Evolutionary conservation across 805 yeast species (phyloP).

Genomic region (Cyberlindnera galapagoensis): DNA sequence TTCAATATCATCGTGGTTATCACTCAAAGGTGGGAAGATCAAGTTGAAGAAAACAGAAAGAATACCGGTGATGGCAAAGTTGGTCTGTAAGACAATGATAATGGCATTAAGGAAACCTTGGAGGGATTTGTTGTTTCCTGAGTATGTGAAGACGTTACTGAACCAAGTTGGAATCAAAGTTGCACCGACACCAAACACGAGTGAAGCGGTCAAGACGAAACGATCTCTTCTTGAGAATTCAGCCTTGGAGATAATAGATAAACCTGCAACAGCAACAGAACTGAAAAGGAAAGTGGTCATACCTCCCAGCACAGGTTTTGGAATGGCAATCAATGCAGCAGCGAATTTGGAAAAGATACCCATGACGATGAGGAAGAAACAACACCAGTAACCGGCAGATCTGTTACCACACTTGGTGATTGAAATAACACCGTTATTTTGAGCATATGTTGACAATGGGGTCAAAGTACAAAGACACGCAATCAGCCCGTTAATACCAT

Average conservation of each 20-base stretch:
- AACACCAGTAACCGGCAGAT: conserved; percentile 73
- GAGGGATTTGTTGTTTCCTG: conserved; percentile 47
- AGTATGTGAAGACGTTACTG: conserved; percentile 54
- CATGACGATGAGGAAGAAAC: conserved; percentile 76
- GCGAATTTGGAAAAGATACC: conserved; percentile 85
- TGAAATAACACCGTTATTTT: conserved; percentile 91
- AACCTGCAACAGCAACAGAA: conserved; percentile 70
- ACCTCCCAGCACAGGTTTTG: conserved; percentile 77
- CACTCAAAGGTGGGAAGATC: conserved; percentile 52
- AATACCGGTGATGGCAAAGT: conserved; percentile 65
- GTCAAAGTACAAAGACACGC: conserved; percentile 78
- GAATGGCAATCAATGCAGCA: conserved; percentile 82
- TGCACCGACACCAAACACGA: conserved; percentile 64
- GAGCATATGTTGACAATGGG: conserved; percentile 92
- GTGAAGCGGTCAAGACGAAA: conserved; percentile 57
- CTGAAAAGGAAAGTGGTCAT: conserved; percentile 79
- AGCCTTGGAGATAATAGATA: conserved; percentile 50
- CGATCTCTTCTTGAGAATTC: conserved; percentile 66
- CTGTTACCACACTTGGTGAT: conserved; percentile 89
- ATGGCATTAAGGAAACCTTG: conserved; percentile 63
- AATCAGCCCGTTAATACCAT: conserved; percentile 73
- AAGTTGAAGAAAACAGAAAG: conserved; percentile 56
- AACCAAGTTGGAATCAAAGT: conserved; percentile 64
- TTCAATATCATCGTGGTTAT: too few relatives aligned
- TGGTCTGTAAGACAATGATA: conserved; percentile 62